phyloP scores from a whole-genome alignment of 768 basidiomycete species.

The Postia placenta region DNA sequence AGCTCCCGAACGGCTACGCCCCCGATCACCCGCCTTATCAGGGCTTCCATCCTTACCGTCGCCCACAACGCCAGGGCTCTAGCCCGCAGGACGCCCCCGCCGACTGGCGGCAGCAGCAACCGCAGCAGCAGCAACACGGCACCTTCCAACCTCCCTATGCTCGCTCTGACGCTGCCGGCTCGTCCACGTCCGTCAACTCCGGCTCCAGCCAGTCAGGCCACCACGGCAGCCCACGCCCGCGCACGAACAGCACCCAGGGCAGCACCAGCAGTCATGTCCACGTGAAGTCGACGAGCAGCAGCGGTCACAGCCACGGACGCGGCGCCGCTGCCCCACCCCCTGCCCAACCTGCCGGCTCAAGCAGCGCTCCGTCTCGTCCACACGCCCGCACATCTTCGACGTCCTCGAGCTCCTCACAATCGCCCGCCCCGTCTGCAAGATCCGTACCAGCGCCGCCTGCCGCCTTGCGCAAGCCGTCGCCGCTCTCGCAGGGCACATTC shows the following conservation, averaged over 20 bases:
- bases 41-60: slow-evolving; percentile 80
- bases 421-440: slow-evolving; percentile 28
- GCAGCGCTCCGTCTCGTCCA: slow-evolving; percentile 25
- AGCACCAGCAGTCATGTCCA: slow-evolving; percentile 18
- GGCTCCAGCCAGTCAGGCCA: slow-evolving; percentile 31
- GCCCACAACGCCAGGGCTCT: slow-evolving; percentile 37
- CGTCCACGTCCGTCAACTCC: slow-evolving; percentile 75
- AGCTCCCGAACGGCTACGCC: slow-evolving; percentile 37
- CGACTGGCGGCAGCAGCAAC: slow-evolving; percentile 40
- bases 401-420: slow-evolving; percentile 31
- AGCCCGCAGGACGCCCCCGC: slow-evolving; percentile 7
- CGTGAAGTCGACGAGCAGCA: slow-evolving; percentile 14
- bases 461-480: slow-evolving; percentile 44
- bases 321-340: slow-evolving; percentile 13
- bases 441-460: slow-evolving; percentile 27
- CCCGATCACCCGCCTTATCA: slow-evolving; percentile 35
- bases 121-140: slow-evolving; percentile 20
- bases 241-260: slow-evolving; percentile 70
- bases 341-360: slow-evolving; percentile 11
- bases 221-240: slow-evolving; percentile 44
- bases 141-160: slow-evolving; percentile 73
- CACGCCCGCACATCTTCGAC: slow-evolving; percentile 48
- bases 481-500: slow-evolving; percentile 60
- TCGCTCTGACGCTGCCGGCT: slow-evolving; percentile 73
- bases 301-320: slow-evolving; percentile 13